A percentile compares a stretch with the other conserved stretches of the same genome.
phyloP scores from a whole-genome alignment of 192 early-diverging fungal genomes.

The Coemansia sp. region DNA sequence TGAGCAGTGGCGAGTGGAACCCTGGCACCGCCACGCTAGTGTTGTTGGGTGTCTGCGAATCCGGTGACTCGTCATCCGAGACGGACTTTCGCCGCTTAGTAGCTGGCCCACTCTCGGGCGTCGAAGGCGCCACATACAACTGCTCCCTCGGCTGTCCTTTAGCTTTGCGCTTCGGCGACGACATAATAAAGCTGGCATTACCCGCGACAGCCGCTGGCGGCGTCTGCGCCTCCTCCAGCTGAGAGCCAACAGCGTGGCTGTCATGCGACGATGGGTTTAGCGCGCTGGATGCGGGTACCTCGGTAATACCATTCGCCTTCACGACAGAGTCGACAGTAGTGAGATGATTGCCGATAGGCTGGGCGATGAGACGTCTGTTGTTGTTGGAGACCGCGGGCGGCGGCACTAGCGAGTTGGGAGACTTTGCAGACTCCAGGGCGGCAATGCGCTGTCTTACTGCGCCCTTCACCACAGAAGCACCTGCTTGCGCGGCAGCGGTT shows the following conservation, averaged over 20 bases:
- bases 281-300: not conserved
- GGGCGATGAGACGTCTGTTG: constrained; percentile 3
- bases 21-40: not conserved
- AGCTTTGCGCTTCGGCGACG: constrained; percentile 52
- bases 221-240: not conserved
- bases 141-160: constrained; percentile 6
- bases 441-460: constrained; percentile 9
- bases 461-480: constrained; percentile 8
- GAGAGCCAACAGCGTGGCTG: not conserved
- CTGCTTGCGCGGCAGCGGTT: not conserved
- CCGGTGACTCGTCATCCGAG: not conserved
- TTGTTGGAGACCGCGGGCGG: not conserved
- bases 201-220: not conserved
- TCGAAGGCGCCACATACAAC: not conserved
- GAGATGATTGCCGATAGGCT: not conserved
- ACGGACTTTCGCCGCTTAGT: constrained; percentile 22
- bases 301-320: not conserved
- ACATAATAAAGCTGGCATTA: constrained; percentile 49
- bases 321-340: not conserved
- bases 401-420: not conserved
- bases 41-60: not conserved
- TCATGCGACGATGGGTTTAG: not conserved
- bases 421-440: constrained; percentile 6
- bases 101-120: not conserved
- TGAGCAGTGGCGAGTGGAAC: constrained; percentile 25